phyloP scores from a whole-genome alignment of 495 filamentous ascomycete species.

The Penicillium daleae region DNA sequence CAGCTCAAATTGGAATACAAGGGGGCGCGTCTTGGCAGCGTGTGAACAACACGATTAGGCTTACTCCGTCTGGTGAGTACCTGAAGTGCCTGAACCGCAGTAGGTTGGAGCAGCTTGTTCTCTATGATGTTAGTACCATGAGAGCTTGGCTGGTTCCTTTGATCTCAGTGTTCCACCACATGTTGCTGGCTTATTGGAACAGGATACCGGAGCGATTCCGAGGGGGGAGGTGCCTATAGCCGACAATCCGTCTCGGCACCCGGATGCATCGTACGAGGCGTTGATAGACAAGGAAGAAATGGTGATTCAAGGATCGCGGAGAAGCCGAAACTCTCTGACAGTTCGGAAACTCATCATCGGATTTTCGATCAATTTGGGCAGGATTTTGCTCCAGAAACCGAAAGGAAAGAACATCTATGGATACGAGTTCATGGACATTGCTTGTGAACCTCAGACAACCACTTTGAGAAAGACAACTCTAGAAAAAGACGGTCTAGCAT shows the following conservation, averaged over 20 bases:
- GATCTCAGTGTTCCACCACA: constrained; percentile 17
- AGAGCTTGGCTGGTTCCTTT: constrained; percentile 22
- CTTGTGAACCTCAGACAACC: constrained; percentile 5
- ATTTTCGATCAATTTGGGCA: constrained; percentile 12
- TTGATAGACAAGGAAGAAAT: background rate
- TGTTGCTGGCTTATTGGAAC: constrained; percentile 15
- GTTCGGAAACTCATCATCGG: constrained; percentile 12
- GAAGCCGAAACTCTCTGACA: background rate
- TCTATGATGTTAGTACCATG: constrained; percentile 14
- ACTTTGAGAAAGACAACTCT: constrained; percentile 8
- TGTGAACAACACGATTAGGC: constrained; percentile 3
- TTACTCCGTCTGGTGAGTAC: constrained; percentile 13
- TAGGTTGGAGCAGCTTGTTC: constrained; percentile 7
- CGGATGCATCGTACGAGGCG: background rate
- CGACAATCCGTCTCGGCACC: background rate
- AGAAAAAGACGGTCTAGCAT: constrained; percentile 9
- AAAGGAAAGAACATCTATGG: constrained; percentile 11
- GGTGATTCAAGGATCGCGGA: constrained; percentile 1
- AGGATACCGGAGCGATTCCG: background rate
- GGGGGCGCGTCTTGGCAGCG: background rate
- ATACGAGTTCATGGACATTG: constrained; percentile 23
- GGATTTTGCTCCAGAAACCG: background rate
- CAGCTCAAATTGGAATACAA: constrained; percentile 9
- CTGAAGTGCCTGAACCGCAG: constrained; percentile 15
- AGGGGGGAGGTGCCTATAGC: background rate